A percentile compares a stretch with the other conserved stretches of the same genome.
These are phyloP conservation scores for Chlorella vulgaris DNA, from an alignment of 139 green algal genomes.

Conservation along the genomic window DNA sequence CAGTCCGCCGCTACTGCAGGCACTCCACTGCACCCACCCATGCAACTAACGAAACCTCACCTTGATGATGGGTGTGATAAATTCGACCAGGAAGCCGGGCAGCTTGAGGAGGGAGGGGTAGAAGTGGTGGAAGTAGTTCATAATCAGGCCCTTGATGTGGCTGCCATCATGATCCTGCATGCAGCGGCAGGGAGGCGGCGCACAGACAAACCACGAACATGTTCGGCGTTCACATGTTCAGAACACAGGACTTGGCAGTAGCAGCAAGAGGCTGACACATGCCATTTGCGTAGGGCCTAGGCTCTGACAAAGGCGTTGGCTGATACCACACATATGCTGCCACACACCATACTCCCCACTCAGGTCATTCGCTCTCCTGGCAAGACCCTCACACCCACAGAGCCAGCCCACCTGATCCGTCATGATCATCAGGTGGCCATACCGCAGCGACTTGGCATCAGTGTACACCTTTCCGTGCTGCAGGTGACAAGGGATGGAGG, in stretches of 20 bases:
- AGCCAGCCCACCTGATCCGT: constrained; percentile 82
- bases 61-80: constrained; percentile 99
- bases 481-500: no score
- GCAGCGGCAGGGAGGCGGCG: no score
- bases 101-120: constrained; percentile 95
- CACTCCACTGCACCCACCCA: background rate
- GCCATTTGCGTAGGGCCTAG: no score
- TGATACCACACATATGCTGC: no score
- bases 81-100: constrained; percentile 96
- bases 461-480: constrained; percentile 81
- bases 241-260: no score
- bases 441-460: constrained; percentile 91
- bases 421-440: constrained; percentile 99
- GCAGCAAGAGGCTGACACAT: no score
- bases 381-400: background rate
- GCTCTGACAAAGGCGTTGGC: no score
- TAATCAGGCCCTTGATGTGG: constrained; percentile 99
- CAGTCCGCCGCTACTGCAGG: background rate
- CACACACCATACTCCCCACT: background rate
- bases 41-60: constrained; percentile 35
- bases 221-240: no score
- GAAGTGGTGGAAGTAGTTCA: constrained; percentile 99
- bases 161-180: constrained; percentile 95
- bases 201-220: no score
- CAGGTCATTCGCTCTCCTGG: no score